These are phyloP conservation scores for Candida pseudocylindracea DNA, from an alignment of 1,139 yeast genomes.

Conservation along the genomic window DNA sequence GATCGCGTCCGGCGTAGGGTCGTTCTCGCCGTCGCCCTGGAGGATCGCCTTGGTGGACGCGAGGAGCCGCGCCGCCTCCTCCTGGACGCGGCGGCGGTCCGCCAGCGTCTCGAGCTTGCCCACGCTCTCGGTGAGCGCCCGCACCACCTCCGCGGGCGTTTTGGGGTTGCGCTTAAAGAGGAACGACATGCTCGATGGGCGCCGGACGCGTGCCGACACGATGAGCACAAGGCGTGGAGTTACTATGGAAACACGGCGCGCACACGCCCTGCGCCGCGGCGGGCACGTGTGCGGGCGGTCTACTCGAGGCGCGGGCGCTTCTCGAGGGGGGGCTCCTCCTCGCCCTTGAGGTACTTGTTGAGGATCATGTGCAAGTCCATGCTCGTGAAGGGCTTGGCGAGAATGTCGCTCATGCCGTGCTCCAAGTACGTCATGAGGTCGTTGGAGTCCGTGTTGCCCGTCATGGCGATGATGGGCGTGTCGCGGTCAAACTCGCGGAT, in stretches of 20 bases:
- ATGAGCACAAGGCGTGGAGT: too few species aligned
- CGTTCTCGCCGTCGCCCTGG: constrained; percentile 51
- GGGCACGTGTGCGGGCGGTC: too few species aligned
- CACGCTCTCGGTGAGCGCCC: constrained; percentile 54
- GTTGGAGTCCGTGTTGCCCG: constrained; percentile 66
- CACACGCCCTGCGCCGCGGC: too few species aligned
- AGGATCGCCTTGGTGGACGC: constrained; percentile 45
- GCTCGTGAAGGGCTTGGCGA: constrained; percentile 83
- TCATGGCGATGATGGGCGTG: constrained; percentile 89
- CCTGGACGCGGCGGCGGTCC: constrained; percentile 44
- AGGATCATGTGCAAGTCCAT: constrained; percentile 59
- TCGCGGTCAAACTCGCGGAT: constrained; percentile 64
- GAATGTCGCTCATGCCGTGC: constrained; percentile 80
- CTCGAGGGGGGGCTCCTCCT: neutral
- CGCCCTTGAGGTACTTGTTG: constrained; percentile 28
- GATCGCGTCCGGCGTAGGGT: constrained; percentile 60
- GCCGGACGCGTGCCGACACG: too few species aligned
- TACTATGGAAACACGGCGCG: too few species aligned
- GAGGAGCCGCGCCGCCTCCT: constrained; percentile 52
- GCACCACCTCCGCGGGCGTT: constrained; percentile 67
- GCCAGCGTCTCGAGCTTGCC: constrained; percentile 31
- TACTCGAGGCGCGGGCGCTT: too few species aligned
- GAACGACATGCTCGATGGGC: constrained; percentile 73
- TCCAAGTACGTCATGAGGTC: constrained; percentile 63
- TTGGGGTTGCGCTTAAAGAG: constrained; percentile 83